These are phyloP conservation scores for Boletellus emodensis DNA, from an alignment of 768 basidiomycete species.

Conservation along the genomic window DNA sequence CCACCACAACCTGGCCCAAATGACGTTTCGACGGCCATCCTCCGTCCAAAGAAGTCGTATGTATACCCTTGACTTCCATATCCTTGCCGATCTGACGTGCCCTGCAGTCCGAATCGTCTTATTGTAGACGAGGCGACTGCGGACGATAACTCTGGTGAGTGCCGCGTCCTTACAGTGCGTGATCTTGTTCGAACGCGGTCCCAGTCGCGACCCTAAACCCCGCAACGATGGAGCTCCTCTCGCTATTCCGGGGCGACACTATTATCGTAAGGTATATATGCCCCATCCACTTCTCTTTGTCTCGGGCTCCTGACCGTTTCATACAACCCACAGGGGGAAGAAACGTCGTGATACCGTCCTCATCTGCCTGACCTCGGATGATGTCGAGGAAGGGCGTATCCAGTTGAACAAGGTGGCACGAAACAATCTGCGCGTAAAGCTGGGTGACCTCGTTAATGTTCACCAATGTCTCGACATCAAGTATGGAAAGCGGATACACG, in stretches of 20 bases:
- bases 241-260: conserved; percentile 95
- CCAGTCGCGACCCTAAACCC: conserved; percentile 93
- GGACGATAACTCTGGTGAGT: conserved; percentile 93
- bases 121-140: conserved; percentile 92
- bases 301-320: conserved; percentile 1
- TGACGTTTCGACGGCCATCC: conserved; percentile 91
- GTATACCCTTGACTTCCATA: conserved; percentile 31
- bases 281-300: background rate
- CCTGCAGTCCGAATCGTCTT: conserved; percentile 85
- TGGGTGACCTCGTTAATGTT: conserved; percentile 93
- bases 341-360: conserved; percentile 97
- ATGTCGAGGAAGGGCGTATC: conserved; percentile 97
- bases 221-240: conserved; percentile 90
- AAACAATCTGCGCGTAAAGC: conserved; percentile 96
- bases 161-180: background rate
- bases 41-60: conserved; percentile 96
- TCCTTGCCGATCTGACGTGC: conserved; percentile 15
- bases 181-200: conserved; percentile 12
- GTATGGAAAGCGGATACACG: conserved; percentile 96
- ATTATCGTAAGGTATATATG: conserved; percentile 80
- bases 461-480: conserved; percentile 97
- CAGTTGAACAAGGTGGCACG: conserved; percentile 99
- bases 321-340: conserved; percentile 65
- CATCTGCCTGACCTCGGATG: conserved; percentile 92
- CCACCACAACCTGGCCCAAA: conserved; percentile 80